Percentiles rank a stretch among this genome's conserved stretches.
These are phyloP conservation scores for Cyberlindnera japonica DNA, from an alignment of 805 yeast species.

Conservation along the genomic window DNA sequence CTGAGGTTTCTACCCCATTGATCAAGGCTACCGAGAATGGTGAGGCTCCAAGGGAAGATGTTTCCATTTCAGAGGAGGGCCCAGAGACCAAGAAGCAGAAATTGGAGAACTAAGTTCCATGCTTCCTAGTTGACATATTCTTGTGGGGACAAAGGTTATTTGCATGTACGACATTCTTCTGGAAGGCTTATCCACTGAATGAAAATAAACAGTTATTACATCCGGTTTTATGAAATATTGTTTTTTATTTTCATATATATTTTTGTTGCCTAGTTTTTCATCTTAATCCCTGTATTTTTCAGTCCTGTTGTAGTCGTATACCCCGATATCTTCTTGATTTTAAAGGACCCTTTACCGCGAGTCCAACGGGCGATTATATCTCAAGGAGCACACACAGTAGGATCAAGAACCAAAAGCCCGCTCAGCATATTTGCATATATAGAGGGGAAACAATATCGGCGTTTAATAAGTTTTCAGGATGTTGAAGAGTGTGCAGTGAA, in stretches of 20 bases:
- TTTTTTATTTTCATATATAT: not conserved
- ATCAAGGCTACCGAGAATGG: conserved; percentile 27
- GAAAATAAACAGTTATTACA: not conserved
- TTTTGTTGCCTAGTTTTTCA: not conserved
- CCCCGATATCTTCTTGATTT: no score
- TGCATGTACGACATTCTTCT: conserved; percentile 5
- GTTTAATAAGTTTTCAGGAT: no score
- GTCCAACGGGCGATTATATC: no score
- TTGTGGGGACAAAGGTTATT: conserved; percentile 1
- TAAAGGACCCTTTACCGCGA: no score
- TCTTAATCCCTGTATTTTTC: not conserved
- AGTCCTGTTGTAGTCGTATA: no score
- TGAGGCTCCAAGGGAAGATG: conserved; percentile 23
- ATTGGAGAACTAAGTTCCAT: conserved; percentile 18
- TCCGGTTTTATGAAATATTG: conserved; percentile 4
- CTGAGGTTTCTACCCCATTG: conserved; percentile 59
- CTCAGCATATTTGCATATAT: no score
- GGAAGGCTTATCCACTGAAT: not conserved
- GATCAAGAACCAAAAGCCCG: no score
- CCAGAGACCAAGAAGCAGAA: conserved; percentile 33
- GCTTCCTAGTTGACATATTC: not conserved
- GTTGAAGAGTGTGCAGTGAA: no score
- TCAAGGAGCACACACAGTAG: no score
- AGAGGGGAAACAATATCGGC: no score
- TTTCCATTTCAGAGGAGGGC: conserved; percentile 17